These are phyloP conservation scores for Trametopsis cervina DNA, from an alignment of 768 basidiomycete genomes.

Conservation along the genomic window DNA sequence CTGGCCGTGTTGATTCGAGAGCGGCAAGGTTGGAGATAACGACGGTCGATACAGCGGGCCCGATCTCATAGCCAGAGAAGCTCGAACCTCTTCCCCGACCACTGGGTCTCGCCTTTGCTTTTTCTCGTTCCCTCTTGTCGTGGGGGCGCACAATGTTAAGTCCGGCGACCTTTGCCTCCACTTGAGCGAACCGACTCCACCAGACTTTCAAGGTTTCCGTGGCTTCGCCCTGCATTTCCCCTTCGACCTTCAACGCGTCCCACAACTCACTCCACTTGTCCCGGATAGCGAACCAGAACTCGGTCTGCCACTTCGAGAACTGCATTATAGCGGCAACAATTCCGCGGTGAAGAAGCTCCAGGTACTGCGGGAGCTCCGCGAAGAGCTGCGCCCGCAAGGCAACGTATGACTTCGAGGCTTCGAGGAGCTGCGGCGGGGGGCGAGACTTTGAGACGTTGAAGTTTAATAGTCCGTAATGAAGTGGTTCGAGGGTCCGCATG, in stretches of 20 bases:
- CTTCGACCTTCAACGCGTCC: slow-evolving; percentile 45
- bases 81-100: not conserved
- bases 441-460: slow-evolving; percentile 59
- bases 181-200: slow-evolving; percentile 61
- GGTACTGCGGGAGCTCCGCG: slow-evolving; percentile 61
- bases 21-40: slow-evolving; percentile 15
- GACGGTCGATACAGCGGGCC: slow-evolving; percentile 12
- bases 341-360: slow-evolving; percentile 53
- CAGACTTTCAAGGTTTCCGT: slow-evolving; percentile 70
- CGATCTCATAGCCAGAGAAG: slow-evolving; percentile 9
- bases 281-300: slow-evolving; percentile 53
- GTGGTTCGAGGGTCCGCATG: slow-evolving; percentile 65
- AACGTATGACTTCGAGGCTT: slow-evolving; percentile 71
- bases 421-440: slow-evolving; percentile 58
- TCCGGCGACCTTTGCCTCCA: slow-evolving; percentile 40
- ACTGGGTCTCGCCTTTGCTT: slow-evolving; percentile 20
- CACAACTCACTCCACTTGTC: slow-evolving; percentile 76
- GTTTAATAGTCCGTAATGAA: slow-evolving; percentile 64
- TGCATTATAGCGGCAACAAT: slow-evolving; percentile 43
- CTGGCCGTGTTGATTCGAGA: slow-evolving; percentile 16
- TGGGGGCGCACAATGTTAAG: slow-evolving; percentile 28
- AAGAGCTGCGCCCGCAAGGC: slow-evolving; percentile 69
- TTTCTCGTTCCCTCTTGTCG: not conserved
- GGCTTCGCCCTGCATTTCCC: slow-evolving; percentile 46
- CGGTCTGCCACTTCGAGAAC: slow-evolving; percentile 49